A percentile compares a stretch with the other conserved stretches of the same genome.
Evolutionary conservation across 805 yeast genomes (phyloP).

Genomic region (Spathaspora sp.): DNA sequence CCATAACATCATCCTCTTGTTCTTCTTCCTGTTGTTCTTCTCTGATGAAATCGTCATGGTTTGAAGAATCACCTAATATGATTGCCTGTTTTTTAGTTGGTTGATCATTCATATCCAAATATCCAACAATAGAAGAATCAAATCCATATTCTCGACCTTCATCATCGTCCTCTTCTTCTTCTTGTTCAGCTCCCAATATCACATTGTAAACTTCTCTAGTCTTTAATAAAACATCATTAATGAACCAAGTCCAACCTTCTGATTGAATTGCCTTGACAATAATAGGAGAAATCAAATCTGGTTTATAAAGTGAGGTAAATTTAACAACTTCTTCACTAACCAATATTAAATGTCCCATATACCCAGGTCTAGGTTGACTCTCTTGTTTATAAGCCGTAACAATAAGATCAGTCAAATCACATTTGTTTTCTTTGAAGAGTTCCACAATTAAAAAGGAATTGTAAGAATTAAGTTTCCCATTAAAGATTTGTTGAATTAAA

Average conservation of each 20-base stretch:
- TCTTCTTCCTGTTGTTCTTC: conserved; percentile 19
- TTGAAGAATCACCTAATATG: conserved; percentile 32
- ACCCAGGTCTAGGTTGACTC: conserved; percentile 70
- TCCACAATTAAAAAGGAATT: conserved; percentile 49
- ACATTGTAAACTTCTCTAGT: conserved; percentile 56
- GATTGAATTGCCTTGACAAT: conserved; percentile 48
- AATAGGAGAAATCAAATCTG: conserved; percentile 53
- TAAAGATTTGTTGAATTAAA: conserved; percentile 88
- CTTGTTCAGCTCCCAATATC: conserved; percentile 48
- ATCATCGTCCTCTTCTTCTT: conserved; percentile 19
- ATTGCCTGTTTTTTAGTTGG: conserved; percentile 18
- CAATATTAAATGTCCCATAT: conserved; percentile 93
- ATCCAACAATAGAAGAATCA: conserved; percentile 35
- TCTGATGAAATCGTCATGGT: conserved; percentile 29
- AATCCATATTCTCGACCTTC: conserved; percentile 14
- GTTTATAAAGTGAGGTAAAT: conserved; percentile 61
- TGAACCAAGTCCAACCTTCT: conserved; percentile 50
- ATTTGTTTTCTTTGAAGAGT: conserved; percentile 16
- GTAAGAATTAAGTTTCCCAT: conserved; percentile 89
- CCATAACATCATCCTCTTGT: conserved; percentile 12
- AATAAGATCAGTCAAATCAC: conserved; percentile 25
- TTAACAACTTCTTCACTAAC: conserved; percentile 96
- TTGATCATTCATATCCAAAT: conserved; percentile 33
- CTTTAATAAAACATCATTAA: conserved; percentile 44
- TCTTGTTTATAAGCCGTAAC: conserved; percentile 20